Percentiles rank a stretch among this genome's conserved stretches.
These are phyloP conservation scores for Chrysoporthe cubensis DNA, from an alignment of 2,329 filamentous ascomycete genomes.

Conservation along the genomic window DNA sequence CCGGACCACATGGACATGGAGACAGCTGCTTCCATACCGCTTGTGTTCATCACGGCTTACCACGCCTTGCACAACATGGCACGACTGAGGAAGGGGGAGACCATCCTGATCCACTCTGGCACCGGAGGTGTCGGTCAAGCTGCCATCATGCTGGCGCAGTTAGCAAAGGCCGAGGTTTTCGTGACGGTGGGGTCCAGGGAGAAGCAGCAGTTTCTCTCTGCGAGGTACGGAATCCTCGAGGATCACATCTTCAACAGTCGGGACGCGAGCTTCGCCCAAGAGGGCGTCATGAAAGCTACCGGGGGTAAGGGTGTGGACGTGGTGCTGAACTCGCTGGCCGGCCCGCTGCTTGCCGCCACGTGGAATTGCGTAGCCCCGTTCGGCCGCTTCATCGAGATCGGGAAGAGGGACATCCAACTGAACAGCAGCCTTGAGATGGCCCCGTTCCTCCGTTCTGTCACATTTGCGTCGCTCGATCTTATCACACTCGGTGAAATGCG, in stretches of 20 bases:
- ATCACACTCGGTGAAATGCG: neutral
- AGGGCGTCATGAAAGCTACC: slow-evolving; percentile 33
- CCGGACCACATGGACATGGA: neutral
- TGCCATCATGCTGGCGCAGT: slow-evolving; percentile 40
- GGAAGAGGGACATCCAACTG: slow-evolving; percentile 37
- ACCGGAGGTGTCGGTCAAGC: slow-evolving; percentile 47
- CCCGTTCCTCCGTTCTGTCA: slow-evolving; percentile 16
- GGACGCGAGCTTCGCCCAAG: slow-evolving; percentile 34
- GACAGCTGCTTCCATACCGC: slow-evolving; percentile 1
- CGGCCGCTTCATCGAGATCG: slow-evolving; percentile 41
- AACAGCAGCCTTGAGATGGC: slow-evolving; percentile 42
- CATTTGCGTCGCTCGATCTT: neutral
- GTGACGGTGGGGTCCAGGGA: slow-evolving; percentile 37
- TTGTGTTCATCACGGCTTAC: neutral
- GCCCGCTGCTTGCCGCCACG: slow-evolving; percentile 36
- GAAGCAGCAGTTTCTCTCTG: slow-evolving; percentile 37
- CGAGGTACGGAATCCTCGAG: slow-evolving; percentile 35
- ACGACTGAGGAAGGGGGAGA: neutral
- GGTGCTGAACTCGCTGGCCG: slow-evolving; percentile 36
- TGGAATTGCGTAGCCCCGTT: slow-evolving; percentile 38
- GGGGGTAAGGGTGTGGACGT: slow-evolving; percentile 38
- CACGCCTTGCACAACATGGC: neutral
- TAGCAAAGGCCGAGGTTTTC: slow-evolving; percentile 33
- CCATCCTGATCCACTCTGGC: slow-evolving; percentile 34
- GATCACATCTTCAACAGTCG: slow-evolving; percentile 40